Percentiles rank a stretch among this genome's conserved stretches.
These are phyloP conservation scores for Zopfochytrium polystomum DNA, from an alignment of 371 early-diverging fungal genomes.

Conservation along the genomic window DNA sequence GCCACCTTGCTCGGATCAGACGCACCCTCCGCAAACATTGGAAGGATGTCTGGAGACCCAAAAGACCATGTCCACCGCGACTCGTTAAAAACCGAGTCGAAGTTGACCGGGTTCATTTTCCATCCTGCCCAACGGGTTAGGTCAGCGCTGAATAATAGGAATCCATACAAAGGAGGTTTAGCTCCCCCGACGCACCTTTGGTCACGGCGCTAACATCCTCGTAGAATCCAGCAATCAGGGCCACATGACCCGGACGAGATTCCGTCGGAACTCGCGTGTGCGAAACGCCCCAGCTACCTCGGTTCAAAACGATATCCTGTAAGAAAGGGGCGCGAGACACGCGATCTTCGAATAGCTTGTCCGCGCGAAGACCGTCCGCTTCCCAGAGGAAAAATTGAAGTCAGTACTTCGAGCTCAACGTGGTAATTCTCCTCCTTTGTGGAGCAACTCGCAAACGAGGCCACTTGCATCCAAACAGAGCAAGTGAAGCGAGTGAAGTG, in stretches of 20 bases:
- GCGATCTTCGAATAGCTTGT: slow-evolving; percentile 73
- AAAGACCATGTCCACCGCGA: slow-evolving; percentile 91
- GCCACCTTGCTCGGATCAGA: slow-evolving; percentile 71
- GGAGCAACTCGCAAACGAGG: too few species aligned
- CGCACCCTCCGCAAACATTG: slow-evolving; percentile 92
- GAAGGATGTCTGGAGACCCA: slow-evolving; percentile 94
- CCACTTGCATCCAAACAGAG: background rate
- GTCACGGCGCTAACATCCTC: slow-evolving; percentile 97
- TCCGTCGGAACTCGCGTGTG: slow-evolving; percentile 97
- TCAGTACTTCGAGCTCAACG: too few species aligned
- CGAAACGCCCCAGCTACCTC: slow-evolving; percentile 88
- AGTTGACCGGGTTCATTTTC: slow-evolving; percentile 95
- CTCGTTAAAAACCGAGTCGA: slow-evolving; percentile 93
- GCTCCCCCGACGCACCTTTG: slow-evolving; percentile 57
- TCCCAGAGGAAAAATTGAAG: slow-evolving; percentile 1
- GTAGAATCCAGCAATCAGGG: slow-evolving; percentile 94
- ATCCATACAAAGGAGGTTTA: background rate
- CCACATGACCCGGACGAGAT: slow-evolving; percentile 96
- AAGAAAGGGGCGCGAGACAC: slow-evolving; percentile 71
- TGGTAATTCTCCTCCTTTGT: too few species aligned
- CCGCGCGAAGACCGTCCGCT: slow-evolving; percentile 93
- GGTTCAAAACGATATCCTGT: slow-evolving; percentile 53
- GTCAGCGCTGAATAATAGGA: background rate
- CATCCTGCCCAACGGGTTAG: slow-evolving; percentile 60
- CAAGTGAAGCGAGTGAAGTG: too few species aligned